Percentiles rank a stretch among this genome's conserved stretches.
Evolutionary conservation across 1,284 basidiomycete species (phyloP).

Genomic region (Sanghuangporus sanghuang): DNA sequence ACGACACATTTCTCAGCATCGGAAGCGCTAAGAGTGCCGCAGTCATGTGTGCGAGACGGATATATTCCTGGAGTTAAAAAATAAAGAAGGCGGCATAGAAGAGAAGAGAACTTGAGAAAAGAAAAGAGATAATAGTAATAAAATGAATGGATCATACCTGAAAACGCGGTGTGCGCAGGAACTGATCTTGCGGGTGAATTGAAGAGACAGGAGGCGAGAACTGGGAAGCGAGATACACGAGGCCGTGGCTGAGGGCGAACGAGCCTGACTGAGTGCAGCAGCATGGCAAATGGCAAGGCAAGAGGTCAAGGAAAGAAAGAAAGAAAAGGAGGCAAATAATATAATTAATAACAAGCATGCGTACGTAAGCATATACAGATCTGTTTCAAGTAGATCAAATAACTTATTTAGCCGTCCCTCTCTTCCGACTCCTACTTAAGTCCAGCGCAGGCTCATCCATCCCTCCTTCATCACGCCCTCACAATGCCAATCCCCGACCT

Average conservation of each 20-base stretch:
- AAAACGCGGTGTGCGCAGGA: not conserved
- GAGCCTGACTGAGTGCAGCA: slow-evolving; percentile 13
- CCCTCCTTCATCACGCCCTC: slow-evolving; percentile 6
- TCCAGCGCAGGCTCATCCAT: not conserved
- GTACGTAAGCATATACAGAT: not conserved
- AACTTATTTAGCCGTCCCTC: not conserved
- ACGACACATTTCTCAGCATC: slow-evolving; percentile 59
- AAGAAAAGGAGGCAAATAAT: not conserved
- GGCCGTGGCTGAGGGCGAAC: slow-evolving; percentile 8
- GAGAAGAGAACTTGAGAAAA: slow-evolving; percentile 2
- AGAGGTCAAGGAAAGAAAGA: not conserved
- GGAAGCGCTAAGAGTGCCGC: slow-evolving; percentile 50
- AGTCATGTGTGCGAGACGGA: slow-evolving; percentile 59
- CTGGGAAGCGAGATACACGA: slow-evolving; percentile 4
- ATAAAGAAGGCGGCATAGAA: not conserved
- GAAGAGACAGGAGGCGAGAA: not conserved
- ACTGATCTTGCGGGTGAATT: not conserved
- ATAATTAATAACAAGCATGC: not conserved
- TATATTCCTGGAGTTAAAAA: slow-evolving; percentile 46
- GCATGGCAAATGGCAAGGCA: slow-evolving; percentile 11
- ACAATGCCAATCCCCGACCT: slow-evolving; percentile 31
- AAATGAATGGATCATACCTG: slow-evolving; percentile 1
- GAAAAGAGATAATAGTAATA: not conserved
- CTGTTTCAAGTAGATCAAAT: not conserved
- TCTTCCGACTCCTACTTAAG: not conserved